Base-by-base conservation (phyloP, 768 basidiomycete genomes). In the Trametopsis cervina region DNA sequence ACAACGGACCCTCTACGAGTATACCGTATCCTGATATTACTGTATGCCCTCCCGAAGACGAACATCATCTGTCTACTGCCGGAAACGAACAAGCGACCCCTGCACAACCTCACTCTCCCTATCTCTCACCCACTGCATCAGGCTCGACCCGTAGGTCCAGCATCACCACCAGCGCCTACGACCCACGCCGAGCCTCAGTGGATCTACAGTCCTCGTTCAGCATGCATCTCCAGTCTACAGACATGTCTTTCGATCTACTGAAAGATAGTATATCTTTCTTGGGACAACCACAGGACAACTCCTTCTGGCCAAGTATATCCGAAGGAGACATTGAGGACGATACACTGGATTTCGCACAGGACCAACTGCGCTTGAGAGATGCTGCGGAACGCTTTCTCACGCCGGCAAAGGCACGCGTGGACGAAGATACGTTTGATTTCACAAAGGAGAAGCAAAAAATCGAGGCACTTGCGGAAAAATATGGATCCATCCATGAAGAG, bases 251-350 rank as follows among this genome's bases (percentile, higher is more conserved):
- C 22, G 64, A 67, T 46, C 51, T 66, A 29, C 44, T 67, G 25
- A 67, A 67, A 51, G 66, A 67, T 52, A 61, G 60, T 47, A 61
- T 67, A 20, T 65, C 66, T 10, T 66, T 67, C 55, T 55, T 67
- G 4, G 56, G 21, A 6, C 48, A 57, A 4, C 60, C 57, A 17
- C 57, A 57, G 22, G 65, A 66, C 38, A 46, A 20, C 37, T 57
- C 62, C 5, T 61, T 63, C 42, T 55, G 53, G 53, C 40, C 50
- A 1, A 58, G 50, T 15, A 22, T 43, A 12, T 39, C 29, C 13
- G 29, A 42, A 17, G 53, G 50, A 7, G 59, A 59, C 21, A n/a
- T 12, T 10, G 46, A 52, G 10, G 55, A 58, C n/a, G 46, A 49
- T 15, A 56, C 59, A 24, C 55, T 67, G 29, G 60, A 65, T 40